Evolutionary conservation across 2,329 filamentous ascomycete species (phyloP), one percentile per base, ranked within the genome.

Genomic region (Sphaerulina musiva): DNA sequence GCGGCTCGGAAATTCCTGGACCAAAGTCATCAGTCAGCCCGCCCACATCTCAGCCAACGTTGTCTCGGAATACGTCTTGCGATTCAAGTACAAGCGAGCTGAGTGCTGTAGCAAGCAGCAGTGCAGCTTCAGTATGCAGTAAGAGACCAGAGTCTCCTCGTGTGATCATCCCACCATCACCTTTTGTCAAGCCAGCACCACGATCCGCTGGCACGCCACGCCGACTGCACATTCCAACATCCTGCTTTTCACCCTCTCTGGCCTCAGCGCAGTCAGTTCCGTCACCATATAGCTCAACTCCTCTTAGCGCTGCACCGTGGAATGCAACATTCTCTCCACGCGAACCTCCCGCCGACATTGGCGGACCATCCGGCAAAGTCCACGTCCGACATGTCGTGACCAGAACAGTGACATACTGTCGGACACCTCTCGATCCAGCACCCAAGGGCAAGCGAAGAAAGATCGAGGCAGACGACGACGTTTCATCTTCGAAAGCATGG

Each of bases 381-480:
- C 83, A 79, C 67, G 89, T 96, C 55, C 79, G 89, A 51, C 90
- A 96, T 70, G 89, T 96, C 4, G 87, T 96, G 50, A 96, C 91
- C n/a, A 81, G 90, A 63, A 96, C 90, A 12, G 88, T 95, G 56
- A 95, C 89, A 40, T 95, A 95, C 72, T 95, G 88, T 65, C 73
- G 77, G 50, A 68, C 79, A 68, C 71, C 74, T 38, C 88, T 97
- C 75, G 87, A 90, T 61, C 88, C 91, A 23, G 89, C 91, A 38
- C 92, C 90, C 6, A 91, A 91, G 71, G 91, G 91, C 60, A 97
- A 96, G 80, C 83, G 90, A 74, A 85, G 91, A 75, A 95, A 89
- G 77, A 72, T 83, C 55, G 78, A 80, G 46, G 57, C 53, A 63
- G 62, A 66, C 20, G 60, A 60, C 38, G 54, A 54, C 6, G 50